A percentile compares a stretch with the other conserved stretches of the same genome.
phyloP scores from a whole-genome alignment of 2,329 filamentous ascomycete genomes.

The Beauveria bassiana region DNA sequence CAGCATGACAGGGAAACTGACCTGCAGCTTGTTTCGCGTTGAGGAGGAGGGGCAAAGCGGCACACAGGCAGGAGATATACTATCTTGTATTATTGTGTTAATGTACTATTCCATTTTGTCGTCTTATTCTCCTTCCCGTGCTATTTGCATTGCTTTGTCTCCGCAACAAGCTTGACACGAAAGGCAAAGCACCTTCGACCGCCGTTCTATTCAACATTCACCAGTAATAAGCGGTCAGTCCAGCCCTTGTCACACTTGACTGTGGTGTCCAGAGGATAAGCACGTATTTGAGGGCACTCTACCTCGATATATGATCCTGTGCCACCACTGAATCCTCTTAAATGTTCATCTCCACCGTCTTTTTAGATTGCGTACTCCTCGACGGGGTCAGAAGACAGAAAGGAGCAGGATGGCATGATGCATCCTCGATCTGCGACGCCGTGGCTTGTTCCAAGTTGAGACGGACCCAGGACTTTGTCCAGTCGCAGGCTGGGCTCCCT shows the following conservation, averaged over 20 bases:
- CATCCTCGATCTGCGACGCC: not conserved
- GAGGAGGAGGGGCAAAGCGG: not conserved
- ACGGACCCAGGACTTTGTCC: conserved; percentile 3
- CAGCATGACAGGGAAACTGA: not conserved
- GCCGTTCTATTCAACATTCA: too few relatives aligned
- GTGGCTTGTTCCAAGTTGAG: conserved; percentile 11
- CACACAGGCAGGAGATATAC: not conserved
- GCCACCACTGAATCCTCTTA: not conserved
- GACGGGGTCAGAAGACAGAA: not conserved
- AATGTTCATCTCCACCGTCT: too few relatives aligned
- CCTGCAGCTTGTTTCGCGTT: conserved; percentile 6
- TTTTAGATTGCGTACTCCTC: not conserved
- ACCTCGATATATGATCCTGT: not conserved
- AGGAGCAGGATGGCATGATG: not conserved
- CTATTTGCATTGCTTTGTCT: not conserved
- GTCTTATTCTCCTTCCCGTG: not conserved
- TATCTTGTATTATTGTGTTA: not conserved
- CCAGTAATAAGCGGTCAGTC: not conserved
- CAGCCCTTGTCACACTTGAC: not conserved
- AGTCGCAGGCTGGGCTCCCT: not conserved
- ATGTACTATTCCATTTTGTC: not conserved
- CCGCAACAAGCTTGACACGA: not conserved
- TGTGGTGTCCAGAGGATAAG: too few relatives aligned
- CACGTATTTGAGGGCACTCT: too few relatives aligned
- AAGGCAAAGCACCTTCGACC: not conserved